These are phyloP conservation scores for Hypoxylon intermedium DNA, from an alignment of 495 filamentous ascomycete genomes.

Conservation along the genomic window DNA sequence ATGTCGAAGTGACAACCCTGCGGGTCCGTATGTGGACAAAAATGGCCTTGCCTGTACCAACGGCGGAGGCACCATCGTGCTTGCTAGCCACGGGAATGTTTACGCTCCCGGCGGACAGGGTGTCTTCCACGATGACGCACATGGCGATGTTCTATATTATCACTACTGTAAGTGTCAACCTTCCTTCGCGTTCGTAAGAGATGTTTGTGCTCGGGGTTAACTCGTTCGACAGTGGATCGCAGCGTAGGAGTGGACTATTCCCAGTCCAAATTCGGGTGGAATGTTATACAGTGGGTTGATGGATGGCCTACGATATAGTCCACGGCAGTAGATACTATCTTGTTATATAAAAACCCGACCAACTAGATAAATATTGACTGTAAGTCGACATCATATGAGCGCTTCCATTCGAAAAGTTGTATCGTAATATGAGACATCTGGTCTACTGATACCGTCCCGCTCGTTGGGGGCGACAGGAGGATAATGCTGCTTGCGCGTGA, in stretches of 20 bases:
- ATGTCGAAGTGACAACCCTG: conserved; percentile 59
- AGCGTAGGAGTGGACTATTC: conserved; percentile 64
- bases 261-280: conserved; percentile 68
- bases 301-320: conserved; percentile 60
- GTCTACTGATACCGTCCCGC: no score
- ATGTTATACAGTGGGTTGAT: conserved; percentile 61
- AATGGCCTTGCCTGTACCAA: conserved; percentile 58
- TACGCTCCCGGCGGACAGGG: conserved; percentile 71
- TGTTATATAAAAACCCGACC: background rate
- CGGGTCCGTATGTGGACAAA: conserved; percentile 62
- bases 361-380: no score
- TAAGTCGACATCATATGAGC: no score
- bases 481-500: conserved; percentile 45
- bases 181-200: background rate
- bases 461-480: conserved; percentile 32
- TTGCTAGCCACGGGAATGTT: conserved; percentile 62
- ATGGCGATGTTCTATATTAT: conserved; percentile 66
- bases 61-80: conserved; percentile 66
- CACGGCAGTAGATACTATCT: background rate
- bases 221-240: conserved; percentile 48
- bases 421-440: no score
- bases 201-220: conserved; percentile 1
- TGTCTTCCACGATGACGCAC: conserved; percentile 38
- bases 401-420: no score
- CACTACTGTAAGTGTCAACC: conserved; percentile 55